Evolutionary conservation across 805 yeast species (phyloP), one percentile per base, ranked within the genome.

Genomic region (Suhomyces sp.): DNA sequence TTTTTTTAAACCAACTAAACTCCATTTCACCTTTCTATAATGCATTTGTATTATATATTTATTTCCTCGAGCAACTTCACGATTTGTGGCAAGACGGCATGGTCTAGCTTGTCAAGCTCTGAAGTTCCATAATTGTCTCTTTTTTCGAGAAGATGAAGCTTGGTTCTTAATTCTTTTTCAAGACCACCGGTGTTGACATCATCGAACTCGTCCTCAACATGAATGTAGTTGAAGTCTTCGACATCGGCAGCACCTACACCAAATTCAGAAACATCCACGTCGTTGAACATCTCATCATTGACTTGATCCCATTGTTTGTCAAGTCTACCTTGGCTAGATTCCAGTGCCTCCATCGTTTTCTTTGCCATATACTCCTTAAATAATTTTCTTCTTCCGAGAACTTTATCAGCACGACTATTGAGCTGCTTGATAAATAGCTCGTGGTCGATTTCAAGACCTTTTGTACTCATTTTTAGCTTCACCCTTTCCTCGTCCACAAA

Each of bases 251-350:
- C 57, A 35, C 64, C 62, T 3, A 79, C 50, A 1, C 83, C 83
- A 45, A 78, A 63, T 31, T 59, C 70, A 17, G 51, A 60, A 47
- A 63, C 65, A 29, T 59, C 56, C 39, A 60, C 52, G 9, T 62
- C 65, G 3, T 57, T 61, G 43, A 68, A 65, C 7, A 70, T 51
- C 2, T 67, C 58, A 2, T 64, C 57, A 53, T 80, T 76, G 17
- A 79, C 64, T 44, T 66, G 66, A 12, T 77, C 73, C 85, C 85
- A 81, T 43, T 76, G 69, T 10, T 66, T 46, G 27, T 69, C 70
- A 6, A 72, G 56, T 24, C 58, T 55, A 6, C 60, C 63, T 27
- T 63, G 60, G 25, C 53, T 49, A 19, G 60, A 63, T 17, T 66
- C 54, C 20, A 63, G 63, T 10, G 65, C 50, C 3, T 51, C 52